Percentiles rank a stretch among this genome's conserved stretches.
Evolutionary conservation across 345 rosid species (phyloP).

Genomic region (Aquilaria sinensis): DNA sequence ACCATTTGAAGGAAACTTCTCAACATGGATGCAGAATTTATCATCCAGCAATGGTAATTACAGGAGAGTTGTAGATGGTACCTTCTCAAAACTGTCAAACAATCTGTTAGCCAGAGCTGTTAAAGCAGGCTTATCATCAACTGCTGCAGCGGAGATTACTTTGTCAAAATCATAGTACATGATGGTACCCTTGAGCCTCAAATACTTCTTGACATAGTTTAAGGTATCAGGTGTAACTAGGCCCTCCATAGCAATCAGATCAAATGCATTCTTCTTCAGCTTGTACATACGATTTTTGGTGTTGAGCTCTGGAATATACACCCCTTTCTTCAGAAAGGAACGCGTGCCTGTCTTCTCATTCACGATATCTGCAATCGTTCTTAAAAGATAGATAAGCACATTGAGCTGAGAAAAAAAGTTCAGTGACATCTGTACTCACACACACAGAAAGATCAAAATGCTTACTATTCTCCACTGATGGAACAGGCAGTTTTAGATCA

Average conservation of each 20-base stretch:
- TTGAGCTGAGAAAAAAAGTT: background rate
- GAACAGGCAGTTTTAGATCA: slow-evolving; percentile 47
- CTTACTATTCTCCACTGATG: slow-evolving; percentile 68
- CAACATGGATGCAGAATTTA: background rate
- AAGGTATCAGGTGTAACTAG: slow-evolving; percentile 70
- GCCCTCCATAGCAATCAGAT: slow-evolving; percentile 80
- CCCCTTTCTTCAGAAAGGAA: slow-evolving; percentile 57
- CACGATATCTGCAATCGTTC: slow-evolving; percentile 34
- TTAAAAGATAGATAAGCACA: background rate
- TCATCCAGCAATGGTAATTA: background rate
- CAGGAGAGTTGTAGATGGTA: slow-evolving; percentile 3
- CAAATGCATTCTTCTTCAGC: slow-evolving; percentile 67
- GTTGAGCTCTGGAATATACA: slow-evolving; percentile 61
- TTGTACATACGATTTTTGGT: slow-evolving; percentile 50
- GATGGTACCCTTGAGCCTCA: slow-evolving; percentile 69
- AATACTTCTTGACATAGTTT: slow-evolving; percentile 70
- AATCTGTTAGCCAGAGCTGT: slow-evolving; percentile 70
- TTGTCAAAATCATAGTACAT: slow-evolving; percentile 81
- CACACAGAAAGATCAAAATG: slow-evolving; percentile 1
- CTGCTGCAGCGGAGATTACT: slow-evolving; percentile 63
- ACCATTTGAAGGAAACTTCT: slow-evolving; percentile 2
- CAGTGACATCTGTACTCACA: background rate
- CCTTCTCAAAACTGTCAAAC: slow-evolving; percentile 79
- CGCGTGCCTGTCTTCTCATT: slow-evolving; percentile 72
- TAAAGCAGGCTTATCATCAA: slow-evolving; percentile 57